These are phyloP conservation scores for Tagetes erecta DNA, from an alignment of 129 eudicot genomes.

Conservation along the genomic window DNA sequence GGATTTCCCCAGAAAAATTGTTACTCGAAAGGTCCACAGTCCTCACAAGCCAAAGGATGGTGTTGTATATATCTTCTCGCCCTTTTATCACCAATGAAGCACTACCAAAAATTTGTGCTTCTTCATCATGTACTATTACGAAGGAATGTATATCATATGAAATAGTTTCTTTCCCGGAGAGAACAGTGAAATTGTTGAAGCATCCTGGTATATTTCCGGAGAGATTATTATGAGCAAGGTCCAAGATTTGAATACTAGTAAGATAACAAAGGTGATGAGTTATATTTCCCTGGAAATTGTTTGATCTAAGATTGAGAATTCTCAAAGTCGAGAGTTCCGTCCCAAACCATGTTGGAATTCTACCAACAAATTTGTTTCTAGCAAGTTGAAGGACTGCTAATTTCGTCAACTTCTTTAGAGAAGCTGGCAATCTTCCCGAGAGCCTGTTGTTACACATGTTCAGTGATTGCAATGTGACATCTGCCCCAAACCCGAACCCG, in stretches of 20 bases:
- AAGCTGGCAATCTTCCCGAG: conserved; percentile 4
- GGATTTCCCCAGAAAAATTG: too few species aligned
- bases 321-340: neutral
- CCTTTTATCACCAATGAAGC: conserved; percentile 31
- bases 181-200: conserved; percentile 18
- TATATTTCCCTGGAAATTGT: conserved; percentile 14
- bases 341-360: conserved; percentile 26
- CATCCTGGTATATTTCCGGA: conserved; percentile 25
- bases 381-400: conserved; percentile 5
- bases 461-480: neutral
- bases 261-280: conserved; percentile 11
- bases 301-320: conserved; percentile 11
- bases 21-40: conserved; percentile 41
- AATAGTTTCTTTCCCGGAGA: neutral
- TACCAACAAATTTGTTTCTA: conserved; percentile 21
- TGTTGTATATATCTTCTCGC: conserved; percentile 13
- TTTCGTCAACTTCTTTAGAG: neutral
- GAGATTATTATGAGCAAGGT: conserved; percentile 14
- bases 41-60: neutral
- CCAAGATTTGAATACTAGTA: neutral
- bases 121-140: neutral
- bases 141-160: neutral
- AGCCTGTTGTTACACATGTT: conserved; percentile 14
- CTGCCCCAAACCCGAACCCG: too few species aligned
- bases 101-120: neutral